These are phyloP conservation scores for Arthrobotrys megalospora DNA, from an alignment of 2,329 filamentous ascomycete species.

Conservation along the genomic window DNA sequence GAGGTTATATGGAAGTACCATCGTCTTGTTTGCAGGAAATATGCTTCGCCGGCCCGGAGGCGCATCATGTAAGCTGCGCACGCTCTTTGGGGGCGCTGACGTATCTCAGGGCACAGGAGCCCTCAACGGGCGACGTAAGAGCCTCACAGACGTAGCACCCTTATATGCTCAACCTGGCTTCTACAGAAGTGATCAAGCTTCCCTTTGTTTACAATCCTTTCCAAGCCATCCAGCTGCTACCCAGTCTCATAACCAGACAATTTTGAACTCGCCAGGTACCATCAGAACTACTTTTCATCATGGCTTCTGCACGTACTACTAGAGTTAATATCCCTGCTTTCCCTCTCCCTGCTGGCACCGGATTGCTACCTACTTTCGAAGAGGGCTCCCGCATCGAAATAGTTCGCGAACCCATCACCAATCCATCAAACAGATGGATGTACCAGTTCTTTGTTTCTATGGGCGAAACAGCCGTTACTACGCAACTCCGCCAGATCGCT, in stretches of 20 bases:
- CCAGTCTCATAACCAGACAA: too few relatives aligned
- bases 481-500: not conserved
- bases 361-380: not conserved
- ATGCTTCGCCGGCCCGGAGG: too few relatives aligned
- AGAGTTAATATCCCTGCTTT: not conserved
- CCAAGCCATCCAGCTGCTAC: not conserved
- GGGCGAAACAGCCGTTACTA: not conserved
- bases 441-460: not conserved
- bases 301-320: not conserved
- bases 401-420: slow-evolving; percentile 3
- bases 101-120: too few relatives aligned
- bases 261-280: not conserved
- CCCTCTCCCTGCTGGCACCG: not conserved
- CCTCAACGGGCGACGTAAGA: too few relatives aligned
- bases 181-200: too few relatives aligned
- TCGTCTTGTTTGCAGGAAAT: too few relatives aligned
- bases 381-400: not conserved
- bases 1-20: too few relatives aligned
- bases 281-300: not conserved
- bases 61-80: too few relatives aligned
- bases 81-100: too few relatives aligned
- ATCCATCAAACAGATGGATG: not conserved
- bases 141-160: too few relatives aligned
- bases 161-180: too few relatives aligned
- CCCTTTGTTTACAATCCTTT: too few relatives aligned